Evolutionary conservation across 192 early-diverging fungal genomes (phyloP).

Genomic region (Entomortierella chlamydospora): DNA sequence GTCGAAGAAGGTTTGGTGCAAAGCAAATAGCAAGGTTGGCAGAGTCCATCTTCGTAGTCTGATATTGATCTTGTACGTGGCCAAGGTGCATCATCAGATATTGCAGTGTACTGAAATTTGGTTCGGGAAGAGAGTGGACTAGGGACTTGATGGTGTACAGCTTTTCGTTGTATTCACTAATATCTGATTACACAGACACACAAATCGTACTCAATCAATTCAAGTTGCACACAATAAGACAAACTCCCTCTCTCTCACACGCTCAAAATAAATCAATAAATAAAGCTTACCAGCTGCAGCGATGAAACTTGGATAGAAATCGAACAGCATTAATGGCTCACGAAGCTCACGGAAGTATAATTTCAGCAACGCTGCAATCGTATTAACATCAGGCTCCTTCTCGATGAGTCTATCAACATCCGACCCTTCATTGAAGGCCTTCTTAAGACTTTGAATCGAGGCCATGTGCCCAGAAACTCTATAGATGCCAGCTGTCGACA

Average conservation of each 20-base stretch:
- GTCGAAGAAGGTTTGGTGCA: constrained; percentile 80
- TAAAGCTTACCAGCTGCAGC: constrained; percentile 65
- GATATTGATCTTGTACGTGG: constrained; percentile 70
- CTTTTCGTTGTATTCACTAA: constrained; percentile 73
- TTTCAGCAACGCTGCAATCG: constrained; percentile 76
- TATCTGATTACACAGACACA: constrained; percentile 30
- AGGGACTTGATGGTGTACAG: constrained; percentile 75
- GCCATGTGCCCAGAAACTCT: constrained; percentile 71
- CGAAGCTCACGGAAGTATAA: constrained; percentile 80
- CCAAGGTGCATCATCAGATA: constrained; percentile 75
- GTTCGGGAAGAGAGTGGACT: constrained; percentile 71
- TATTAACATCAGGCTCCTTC: constrained; percentile 76
- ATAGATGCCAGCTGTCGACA: constrained; percentile 72
- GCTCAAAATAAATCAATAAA: neutral
- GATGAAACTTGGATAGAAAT: constrained; percentile 76
- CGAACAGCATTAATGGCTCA: constrained; percentile 77
- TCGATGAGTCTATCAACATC: constrained; percentile 63
- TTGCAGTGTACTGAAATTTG: constrained; percentile 69
- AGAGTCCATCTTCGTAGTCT: constrained; percentile 90
- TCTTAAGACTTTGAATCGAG: constrained; percentile 67
- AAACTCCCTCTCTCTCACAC: neutral
- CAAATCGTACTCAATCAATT: neutral
- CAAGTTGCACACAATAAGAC: no score
- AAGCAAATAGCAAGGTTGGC: constrained; percentile 93
- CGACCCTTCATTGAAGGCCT: constrained; percentile 63